Evolutionary conservation across 768 basidiomycete genomes (phyloP).

Genomic region (Suillus cothurnatus): DNA sequence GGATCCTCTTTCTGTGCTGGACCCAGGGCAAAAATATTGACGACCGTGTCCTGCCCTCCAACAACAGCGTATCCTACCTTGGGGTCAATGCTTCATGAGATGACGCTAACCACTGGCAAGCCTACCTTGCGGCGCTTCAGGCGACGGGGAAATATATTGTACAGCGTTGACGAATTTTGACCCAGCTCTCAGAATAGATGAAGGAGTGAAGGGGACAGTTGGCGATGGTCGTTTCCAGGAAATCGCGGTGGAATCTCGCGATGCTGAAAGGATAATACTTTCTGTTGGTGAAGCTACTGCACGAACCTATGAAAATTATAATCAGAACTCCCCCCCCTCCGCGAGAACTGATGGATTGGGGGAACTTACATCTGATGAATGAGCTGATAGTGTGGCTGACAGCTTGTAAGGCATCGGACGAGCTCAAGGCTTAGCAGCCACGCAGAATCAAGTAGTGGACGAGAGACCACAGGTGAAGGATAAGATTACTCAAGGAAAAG

Average conservation of each 20-base stretch:
- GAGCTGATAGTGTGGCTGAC: constrained; percentile 68
- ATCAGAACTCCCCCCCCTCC: constrained; percentile 23
- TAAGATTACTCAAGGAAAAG: neutral
- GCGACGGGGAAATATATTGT: constrained; percentile 70
- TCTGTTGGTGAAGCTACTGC: constrained; percentile 76
- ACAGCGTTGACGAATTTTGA: constrained; percentile 82
- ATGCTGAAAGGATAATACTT: constrained; percentile 83
- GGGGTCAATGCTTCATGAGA: constrained; percentile 10
- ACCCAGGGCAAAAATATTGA: constrained; percentile 80
- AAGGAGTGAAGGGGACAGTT: constrained; percentile 53
- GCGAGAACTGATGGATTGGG: constrained; percentile 13
- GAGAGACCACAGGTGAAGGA: neutral
- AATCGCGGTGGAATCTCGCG: constrained; percentile 90
- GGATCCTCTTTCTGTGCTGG: constrained; percentile 66
- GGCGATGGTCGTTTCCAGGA: constrained; percentile 68
- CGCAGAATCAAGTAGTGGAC: neutral
- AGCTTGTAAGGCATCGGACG: constrained; percentile 70
- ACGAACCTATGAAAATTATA: constrained; percentile 63
- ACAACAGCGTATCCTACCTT: constrained; percentile 78
- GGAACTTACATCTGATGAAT: constrained; percentile 72
- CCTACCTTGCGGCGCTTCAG: constrained; percentile 72
- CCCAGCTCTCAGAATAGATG: constrained; percentile 60
- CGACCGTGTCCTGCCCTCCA: constrained; percentile 86
- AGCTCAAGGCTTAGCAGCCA: constrained; percentile 14
- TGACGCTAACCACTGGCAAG: constrained; percentile 6